These are phyloP conservation scores for Vitis vinifera DNA, from an alignment of 164 flowering plant species.

Conservation along the genomic window ASM3070453v1 NC_081805.1:11091001-11091500, in stretches of 20 bases:
- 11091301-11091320: too few species aligned
- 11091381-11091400: background rate
- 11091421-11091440: background rate
- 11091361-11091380: background rate
- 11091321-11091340: too few species aligned
- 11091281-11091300: background rate
- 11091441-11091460: background rate
- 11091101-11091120: too few species aligned
- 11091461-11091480: conserved; percentile 13
- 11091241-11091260: background rate
- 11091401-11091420: background rate
- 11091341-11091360: too few species aligned
- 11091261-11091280: background rate
- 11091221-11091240: conserved; percentile 32
- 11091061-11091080: background rate
- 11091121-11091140: too few species aligned
- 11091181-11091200: conserved; percentile 81
- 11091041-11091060: background rate
- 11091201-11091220: conserved; percentile 80
- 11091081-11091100: too few species aligned
- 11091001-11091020: background rate
- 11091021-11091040: background rate
- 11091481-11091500: background rate
- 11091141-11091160: conserved; percentile 45
- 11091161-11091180: conserved; percentile 73